Conservation (phyloP, 306 rosid genomes). For the Glycine latifolia region DNA sequence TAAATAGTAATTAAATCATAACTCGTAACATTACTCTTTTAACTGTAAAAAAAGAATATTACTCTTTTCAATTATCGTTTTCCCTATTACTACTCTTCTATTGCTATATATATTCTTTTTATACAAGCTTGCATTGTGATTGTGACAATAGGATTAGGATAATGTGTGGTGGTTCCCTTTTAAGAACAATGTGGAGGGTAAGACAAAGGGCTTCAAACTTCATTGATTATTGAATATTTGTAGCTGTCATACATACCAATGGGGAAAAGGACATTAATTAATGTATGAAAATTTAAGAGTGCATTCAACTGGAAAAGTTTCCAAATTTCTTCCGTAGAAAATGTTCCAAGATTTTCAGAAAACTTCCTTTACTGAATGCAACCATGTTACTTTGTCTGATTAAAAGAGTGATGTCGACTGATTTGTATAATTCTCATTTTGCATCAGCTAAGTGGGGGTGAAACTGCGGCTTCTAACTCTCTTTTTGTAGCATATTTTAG, state of each 20-base stretch:
- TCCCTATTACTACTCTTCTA: neutral
- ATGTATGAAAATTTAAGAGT: neutral
- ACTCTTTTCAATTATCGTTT: too few relatives aligned
- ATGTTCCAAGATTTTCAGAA: neutral
- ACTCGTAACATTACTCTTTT: too few relatives aligned
- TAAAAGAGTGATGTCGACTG: too few relatives aligned
- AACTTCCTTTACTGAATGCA: neutral
- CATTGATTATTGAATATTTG: neutral
- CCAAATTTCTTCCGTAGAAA: neutral
- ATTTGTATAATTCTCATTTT: too few relatives aligned
- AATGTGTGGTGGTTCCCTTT: too few relatives aligned
- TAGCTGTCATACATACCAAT: neutral
- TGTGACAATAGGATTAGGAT: neutral
- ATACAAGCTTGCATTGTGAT: neutral
- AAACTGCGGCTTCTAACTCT: too few relatives aligned
- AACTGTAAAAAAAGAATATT: too few relatives aligned
- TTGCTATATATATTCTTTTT: neutral
- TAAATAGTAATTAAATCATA: too few relatives aligned
- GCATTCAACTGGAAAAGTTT: neutral
- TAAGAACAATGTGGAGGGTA: neutral
- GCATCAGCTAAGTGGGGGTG: too few relatives aligned
- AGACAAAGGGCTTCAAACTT: neutral
- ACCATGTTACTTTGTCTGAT: neutral
- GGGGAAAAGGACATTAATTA: neutral
- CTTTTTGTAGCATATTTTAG: too few relatives aligned